Percentiles rank a stretch among this genome's conserved stretches.
phyloP scores from a whole-genome alignment of 768 basidiomycete genomes.

The Mycena metata region DNA sequence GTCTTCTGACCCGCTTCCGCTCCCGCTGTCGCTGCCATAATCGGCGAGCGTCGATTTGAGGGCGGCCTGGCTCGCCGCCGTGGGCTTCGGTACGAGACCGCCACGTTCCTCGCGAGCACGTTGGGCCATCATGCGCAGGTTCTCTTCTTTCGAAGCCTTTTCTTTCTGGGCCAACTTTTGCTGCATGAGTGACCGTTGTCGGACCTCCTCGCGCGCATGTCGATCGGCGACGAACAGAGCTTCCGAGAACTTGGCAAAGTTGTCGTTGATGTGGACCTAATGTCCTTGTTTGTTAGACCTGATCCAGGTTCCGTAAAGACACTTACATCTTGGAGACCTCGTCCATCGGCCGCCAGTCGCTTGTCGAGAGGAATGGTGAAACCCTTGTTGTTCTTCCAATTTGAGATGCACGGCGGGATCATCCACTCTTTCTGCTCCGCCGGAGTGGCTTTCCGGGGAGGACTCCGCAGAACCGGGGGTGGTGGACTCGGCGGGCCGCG shows the following conservation, averaged over 20 bases:
- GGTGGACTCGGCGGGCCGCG: constrained; percentile 96
- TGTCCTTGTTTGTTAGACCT: not conserved
- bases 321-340: constrained; percentile 96
- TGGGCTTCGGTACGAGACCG: constrained; percentile 80
- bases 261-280: constrained; percentile 98
- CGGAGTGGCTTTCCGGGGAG: constrained; percentile 94
- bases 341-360: constrained; percentile 97
- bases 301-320: not conserved
- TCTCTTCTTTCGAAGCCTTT: constrained; percentile 97
- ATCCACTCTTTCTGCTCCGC: constrained; percentile 99
- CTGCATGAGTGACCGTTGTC: constrained; percentile 97
- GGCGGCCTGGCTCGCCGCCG: constrained; percentile 75
- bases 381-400: constrained; percentile 99
- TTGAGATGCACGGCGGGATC: constrained; percentile 99
- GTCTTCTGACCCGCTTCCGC: constrained; percentile 71
- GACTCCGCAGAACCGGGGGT: constrained; percentile 94
- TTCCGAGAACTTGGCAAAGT: constrained; percentile 99
- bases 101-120: constrained; percentile 95
- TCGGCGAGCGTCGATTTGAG: constrained; percentile 84
- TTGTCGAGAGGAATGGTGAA: constrained; percentile 99
- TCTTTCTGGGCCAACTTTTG: constrained; percentile 99
- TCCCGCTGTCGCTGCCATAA: constrained; percentile 86
- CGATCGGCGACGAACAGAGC: constrained; percentile 95
- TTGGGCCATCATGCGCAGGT: constrained; percentile 92
- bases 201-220: constrained; percentile 97